Percentiles rank a stretch among this genome's conserved stretches.
phyloP scores from a whole-genome alignment of 345 rosid species.

The Combretum micranthum region DNA sequence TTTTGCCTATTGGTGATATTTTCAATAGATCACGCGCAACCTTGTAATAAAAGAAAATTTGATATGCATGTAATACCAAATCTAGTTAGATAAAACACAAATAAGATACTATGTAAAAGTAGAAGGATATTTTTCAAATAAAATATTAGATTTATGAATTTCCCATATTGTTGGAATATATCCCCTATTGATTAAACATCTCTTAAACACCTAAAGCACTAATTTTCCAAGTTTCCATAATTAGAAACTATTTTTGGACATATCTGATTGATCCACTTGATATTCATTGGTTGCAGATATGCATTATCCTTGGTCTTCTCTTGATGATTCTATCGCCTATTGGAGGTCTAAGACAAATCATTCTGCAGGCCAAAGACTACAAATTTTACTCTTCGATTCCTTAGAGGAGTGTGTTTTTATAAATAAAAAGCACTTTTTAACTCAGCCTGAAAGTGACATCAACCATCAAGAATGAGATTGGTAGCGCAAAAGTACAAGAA shows the following conservation, averaged over 20 bases:
- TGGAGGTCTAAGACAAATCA: conserved; percentile 73
- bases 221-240: not conserved
- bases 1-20: too few relatives aligned
- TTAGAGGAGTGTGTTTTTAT: not conserved
- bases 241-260: not conserved
- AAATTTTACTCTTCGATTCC: conserved; percentile 44
- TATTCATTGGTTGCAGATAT: conserved; percentile 37
- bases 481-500: too few relatives aligned
- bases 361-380: conserved; percentile 43
- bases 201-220: not conserved
- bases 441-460: not conserved
- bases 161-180: too few relatives aligned
- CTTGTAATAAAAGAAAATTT: too few relatives aligned
- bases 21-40: too few relatives aligned
- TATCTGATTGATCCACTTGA: not conserved
- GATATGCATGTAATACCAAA: too few relatives aligned
- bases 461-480: not conserved
- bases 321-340: conserved; percentile 68
- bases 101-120: too few relatives aligned
- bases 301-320: conserved; percentile 50
- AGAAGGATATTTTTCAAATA: too few relatives aligned
- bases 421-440: not conserved
- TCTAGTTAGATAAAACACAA: too few relatives aligned
- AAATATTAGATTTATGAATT: too few relatives aligned
- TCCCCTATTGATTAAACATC: too few relatives aligned